A percentile compares a stretch with the other conserved stretches of the same genome.
Conservation (phyloP, 2,329 filamentous ascomycete species). For the Trichoderma sp. region DNA sequence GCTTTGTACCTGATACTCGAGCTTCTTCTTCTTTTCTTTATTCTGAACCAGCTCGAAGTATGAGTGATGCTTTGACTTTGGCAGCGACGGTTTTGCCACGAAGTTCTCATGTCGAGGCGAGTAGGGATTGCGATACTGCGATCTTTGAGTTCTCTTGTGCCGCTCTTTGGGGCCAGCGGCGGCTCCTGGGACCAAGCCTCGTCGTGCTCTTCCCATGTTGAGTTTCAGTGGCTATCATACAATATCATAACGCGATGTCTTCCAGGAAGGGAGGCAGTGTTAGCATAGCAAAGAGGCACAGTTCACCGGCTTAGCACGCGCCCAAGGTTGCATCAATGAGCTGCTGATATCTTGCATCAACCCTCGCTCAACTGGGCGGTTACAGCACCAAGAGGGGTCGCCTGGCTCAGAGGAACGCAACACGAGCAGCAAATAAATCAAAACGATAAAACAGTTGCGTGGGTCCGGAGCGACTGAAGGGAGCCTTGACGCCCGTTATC, state of each 20-base stretch:
- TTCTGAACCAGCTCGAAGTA: slow-evolving; percentile 66
- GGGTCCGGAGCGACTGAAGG: slow-evolving; percentile 10
- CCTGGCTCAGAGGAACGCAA: not conserved
- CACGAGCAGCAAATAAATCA: not conserved
- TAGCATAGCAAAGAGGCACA: slow-evolving; percentile 5
- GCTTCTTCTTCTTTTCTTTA: slow-evolving; percentile 61
- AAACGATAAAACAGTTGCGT: not conserved
- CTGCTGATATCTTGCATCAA: slow-evolving; percentile 9
- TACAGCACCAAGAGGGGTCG: slow-evolving; percentile 2
- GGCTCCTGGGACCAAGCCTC: slow-evolving; percentile 31
- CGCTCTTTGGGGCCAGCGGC: slow-evolving; percentile 36
- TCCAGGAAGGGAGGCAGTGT: not conserved
- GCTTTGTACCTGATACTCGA: slow-evolving; percentile 56
- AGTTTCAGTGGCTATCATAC: slow-evolving; percentile 15
- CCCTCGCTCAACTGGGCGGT: not conserved
- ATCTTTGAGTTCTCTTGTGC: slow-evolving; percentile 34
- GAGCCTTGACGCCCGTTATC: slow-evolving; percentile 1
- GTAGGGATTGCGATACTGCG: slow-evolving; percentile 34
- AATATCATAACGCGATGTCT: slow-evolving; percentile 3
- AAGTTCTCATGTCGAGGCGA: slow-evolving; percentile 34
- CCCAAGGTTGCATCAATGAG: slow-evolving; percentile 1
- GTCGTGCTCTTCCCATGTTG: slow-evolving; percentile 38
- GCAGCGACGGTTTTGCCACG: slow-evolving; percentile 38
- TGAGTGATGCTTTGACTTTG: slow-evolving; percentile 56
- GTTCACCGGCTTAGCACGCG: slow-evolving; percentile 5